Base-by-base conservation (phyloP, 495 filamentous ascomycete species). In the Talaromyces nanjingensis region DNA sequence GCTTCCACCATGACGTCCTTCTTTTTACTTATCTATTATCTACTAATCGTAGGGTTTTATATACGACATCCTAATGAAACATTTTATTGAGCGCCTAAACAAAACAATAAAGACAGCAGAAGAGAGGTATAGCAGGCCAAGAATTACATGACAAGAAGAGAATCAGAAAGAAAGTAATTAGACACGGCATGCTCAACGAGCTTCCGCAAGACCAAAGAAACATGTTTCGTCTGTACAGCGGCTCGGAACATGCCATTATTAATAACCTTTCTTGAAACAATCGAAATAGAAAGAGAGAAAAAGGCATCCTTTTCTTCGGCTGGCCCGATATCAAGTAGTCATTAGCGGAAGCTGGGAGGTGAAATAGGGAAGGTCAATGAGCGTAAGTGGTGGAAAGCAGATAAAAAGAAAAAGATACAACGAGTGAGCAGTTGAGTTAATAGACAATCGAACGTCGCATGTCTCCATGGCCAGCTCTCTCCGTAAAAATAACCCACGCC, bases 91-190 rank as follows among this genome's bases (percentile, higher is more conserved):
- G 59, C 34, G 12, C 25, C 12, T 25, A 34, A 22, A 25, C 39
- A 18, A 53, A 24, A 62, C 60, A 62, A 53, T 33, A 37, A 78
- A 74, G 69, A 68, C 65, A 66, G 69, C 63, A 66, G 72, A 65
- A 64, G 67, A 73, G 76, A 79, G 75, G 78, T 77, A 79, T 79
- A 78, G 72, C 78, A 77, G 75, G 69, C 74, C 52, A 57, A 39
- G 79, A 79, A 79, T 74, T 81, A 81, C 78, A 79, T 81, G 74
- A 81, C 77, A 79, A 81, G 78, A 81, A 81, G 75, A 68, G 70
- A 58, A 34, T 58, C 72, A 24, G 20, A 54, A 78, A 70, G 70
- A 68, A 72, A 74, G 71, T 73, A 70, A 74, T 69, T 67, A 55
- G 63, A 64, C 56, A 58, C 18, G 14, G 52, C 22, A 31, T 22